These are phyloP conservation scores for Candida sp. DNA, from an alignment of 1,139 yeast genomes.

Conservation along the genomic window DNA sequence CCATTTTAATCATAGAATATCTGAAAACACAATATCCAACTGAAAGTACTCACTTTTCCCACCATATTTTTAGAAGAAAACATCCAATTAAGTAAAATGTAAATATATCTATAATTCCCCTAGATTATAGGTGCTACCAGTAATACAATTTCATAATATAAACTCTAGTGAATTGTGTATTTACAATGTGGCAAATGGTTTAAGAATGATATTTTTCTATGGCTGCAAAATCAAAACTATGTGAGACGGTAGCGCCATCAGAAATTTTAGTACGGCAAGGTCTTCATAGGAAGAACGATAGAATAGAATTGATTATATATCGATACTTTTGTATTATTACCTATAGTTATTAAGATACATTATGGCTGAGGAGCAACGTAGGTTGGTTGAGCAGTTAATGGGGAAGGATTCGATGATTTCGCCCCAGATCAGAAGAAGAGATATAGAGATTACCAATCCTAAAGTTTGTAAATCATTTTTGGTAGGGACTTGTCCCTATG, in stretches of 20 bases:
- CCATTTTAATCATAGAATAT: no score
- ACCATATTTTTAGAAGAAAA: no score
- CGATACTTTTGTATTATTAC: neutral
- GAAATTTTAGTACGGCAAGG: neutral
- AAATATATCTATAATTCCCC: no score
- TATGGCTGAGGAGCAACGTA: conserved; percentile 74
- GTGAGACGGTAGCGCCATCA: conserved; percentile 1
- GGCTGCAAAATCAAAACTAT: neutral
- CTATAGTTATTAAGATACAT: neutral
- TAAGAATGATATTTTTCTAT: neutral
- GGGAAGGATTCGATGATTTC: conserved; percentile 57
- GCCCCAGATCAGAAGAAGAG: conserved; percentile 31
- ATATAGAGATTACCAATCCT: conserved; percentile 58
- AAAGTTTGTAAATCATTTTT: conserved; percentile 77
- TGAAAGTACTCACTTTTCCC: neutral
- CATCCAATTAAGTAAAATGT: no score
- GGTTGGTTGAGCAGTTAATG: conserved; percentile 78
- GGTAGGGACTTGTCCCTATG: conserved; percentile 89
- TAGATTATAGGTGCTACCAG: no score
- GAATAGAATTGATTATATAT: neutral
- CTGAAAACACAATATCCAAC: no score
- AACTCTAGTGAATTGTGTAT: neutral
- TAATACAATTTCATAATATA: no score
- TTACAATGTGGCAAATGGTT: neutral
- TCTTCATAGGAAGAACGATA: neutral